Evolutionary conservation across 2,329 filamentous ascomycete species (phyloP).

Genomic region (Trichophyton benhamiae): DNA sequence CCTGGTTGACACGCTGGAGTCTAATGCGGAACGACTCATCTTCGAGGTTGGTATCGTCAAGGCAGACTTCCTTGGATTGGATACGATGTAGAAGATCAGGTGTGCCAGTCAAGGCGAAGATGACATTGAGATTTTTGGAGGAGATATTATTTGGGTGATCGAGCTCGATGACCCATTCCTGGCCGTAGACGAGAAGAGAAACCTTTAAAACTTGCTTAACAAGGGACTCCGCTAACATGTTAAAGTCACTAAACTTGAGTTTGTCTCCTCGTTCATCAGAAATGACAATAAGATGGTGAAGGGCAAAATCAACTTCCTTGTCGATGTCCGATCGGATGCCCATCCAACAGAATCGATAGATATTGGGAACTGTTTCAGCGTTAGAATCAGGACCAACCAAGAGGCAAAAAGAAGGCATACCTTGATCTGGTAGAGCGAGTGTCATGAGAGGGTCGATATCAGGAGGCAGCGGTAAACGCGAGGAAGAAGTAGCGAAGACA

Average conservation of each 20-base stretch:
- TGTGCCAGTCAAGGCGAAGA: slow-evolving; percentile 57
- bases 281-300: slow-evolving; percentile 90
- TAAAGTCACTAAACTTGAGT: slow-evolving; percentile 87
- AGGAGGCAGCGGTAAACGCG: slow-evolving; percentile 1
- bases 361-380: slow-evolving; percentile 39
- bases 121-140: slow-evolving; percentile 38
- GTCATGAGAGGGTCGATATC: slow-evolving; percentile 5
- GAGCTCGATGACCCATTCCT: slow-evolving; percentile 71
- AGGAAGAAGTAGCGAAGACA: not conserved
- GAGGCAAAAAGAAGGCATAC: not conserved
- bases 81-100: slow-evolving; percentile 62
- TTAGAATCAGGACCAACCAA: not conserved
- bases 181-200: slow-evolving; percentile 64
- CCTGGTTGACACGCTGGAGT: slow-evolving; percentile 70
- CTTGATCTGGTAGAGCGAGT: slow-evolving; percentile 4
- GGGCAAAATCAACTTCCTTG: slow-evolving; percentile 78
- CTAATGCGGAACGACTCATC: slow-evolving; percentile 57
- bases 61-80: slow-evolving; percentile 45
- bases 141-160: slow-evolving; percentile 36
- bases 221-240: slow-evolving; percentile 73
- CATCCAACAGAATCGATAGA: slow-evolving; percentile 78
- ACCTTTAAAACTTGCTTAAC: slow-evolving; percentile 74
- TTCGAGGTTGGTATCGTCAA: slow-evolving; percentile 55
- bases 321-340: slow-evolving; percentile 67
- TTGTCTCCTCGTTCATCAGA: slow-evolving; percentile 91